These are phyloP conservation scores for Hypholoma sublateritium DNA, from an alignment of 768 basidiomycete species.

Conservation along the genomic window DNA sequence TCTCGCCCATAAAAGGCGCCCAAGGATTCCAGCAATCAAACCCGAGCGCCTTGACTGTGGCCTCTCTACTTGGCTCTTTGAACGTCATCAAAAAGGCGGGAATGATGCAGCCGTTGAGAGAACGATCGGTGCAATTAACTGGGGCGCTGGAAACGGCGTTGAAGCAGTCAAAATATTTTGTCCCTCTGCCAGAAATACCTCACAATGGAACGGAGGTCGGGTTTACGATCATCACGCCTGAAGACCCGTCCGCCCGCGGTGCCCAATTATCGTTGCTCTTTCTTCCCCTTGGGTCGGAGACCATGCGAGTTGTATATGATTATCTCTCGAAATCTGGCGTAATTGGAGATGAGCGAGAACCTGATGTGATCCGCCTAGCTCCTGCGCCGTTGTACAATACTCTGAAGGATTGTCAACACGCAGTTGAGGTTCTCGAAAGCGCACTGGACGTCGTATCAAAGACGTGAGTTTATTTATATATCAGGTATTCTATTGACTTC, in stretches of 20 bases:
- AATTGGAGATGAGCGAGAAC: slow-evolving; percentile 88
- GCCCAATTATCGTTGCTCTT: slow-evolving; percentile 88
- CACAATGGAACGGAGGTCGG: slow-evolving; percentile 33
- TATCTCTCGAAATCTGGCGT: slow-evolving; percentile 70
- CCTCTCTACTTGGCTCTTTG: slow-evolving; percentile 81
- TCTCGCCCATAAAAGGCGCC: slow-evolving; percentile 85
- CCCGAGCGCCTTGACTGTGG: slow-evolving; percentile 78
- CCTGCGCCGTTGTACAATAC: slow-evolving; percentile 89
- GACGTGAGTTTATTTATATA: background rate
- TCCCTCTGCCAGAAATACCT: slow-evolving; percentile 39
- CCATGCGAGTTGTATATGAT: slow-evolving; percentile 73
- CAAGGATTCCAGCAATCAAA: slow-evolving; percentile 97
- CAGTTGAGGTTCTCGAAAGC: slow-evolving; percentile 63
- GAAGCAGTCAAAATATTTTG: slow-evolving; percentile 60
- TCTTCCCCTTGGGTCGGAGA: slow-evolving; percentile 54
- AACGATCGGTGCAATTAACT: slow-evolving; percentile 73
- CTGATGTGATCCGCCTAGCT: slow-evolving; percentile 88
- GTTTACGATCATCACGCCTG: slow-evolving; percentile 95
- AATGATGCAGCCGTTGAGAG: slow-evolving; percentile 67
- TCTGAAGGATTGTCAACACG: slow-evolving; percentile 71
- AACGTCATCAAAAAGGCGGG: slow-evolving; percentile 78
- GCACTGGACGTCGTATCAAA: slow-evolving; percentile 37
- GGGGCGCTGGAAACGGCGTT: slow-evolving; percentile 67
- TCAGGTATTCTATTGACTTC: background rate
- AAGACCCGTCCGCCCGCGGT: slow-evolving; percentile 64